A percentile compares a stretch with the other conserved stretches of the same genome.
Conservation (phyloP, 2,329 filamentous ascomycete species). For the Colletotrichum truncatum region DNA sequence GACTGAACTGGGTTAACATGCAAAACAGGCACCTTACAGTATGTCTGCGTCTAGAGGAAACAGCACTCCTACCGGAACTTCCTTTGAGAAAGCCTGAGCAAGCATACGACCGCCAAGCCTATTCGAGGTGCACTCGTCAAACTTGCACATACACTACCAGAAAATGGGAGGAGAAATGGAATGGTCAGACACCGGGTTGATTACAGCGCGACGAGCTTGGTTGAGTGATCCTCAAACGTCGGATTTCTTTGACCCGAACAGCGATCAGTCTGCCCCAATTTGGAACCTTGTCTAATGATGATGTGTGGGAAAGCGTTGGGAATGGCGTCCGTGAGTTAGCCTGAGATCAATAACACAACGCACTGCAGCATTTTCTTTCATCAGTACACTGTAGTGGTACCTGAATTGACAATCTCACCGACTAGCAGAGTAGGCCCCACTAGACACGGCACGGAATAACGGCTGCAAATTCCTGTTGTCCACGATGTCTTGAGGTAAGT, state of each 20-base stretch:
- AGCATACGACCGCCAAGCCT: neutral
- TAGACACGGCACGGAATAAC: constrained; percentile 28
- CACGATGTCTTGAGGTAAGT: constrained; percentile 17
- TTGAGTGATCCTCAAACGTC: neutral
- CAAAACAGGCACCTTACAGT: constrained; percentile 72
- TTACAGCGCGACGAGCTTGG: neutral
- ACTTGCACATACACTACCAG: neutral
- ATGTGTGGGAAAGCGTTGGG: neutral
- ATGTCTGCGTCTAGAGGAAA: constrained; percentile 73
- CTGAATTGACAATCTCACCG: constrained; percentile 12
- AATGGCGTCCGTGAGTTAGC: constrained; percentile 28
- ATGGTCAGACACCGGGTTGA: neutral
- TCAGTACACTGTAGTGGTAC: neutral
- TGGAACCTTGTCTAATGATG: neutral
- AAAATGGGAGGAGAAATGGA: neutral
- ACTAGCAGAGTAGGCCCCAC: constrained; percentile 9
- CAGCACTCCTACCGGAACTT: constrained; percentile 55
- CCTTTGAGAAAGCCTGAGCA: constrained; percentile 19
- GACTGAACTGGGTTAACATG: too few relatives aligned
- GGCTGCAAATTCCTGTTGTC: constrained; percentile 3
- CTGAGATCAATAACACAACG: constrained; percentile 26
- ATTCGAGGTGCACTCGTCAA: neutral
- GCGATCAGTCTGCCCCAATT: neutral
- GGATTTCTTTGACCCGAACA: constrained; percentile 15
- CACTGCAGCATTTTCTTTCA: constrained; percentile 7